phyloP scores from a whole-genome alignment of 1,139 yeast genomes.

The Barnettozyma hawaiiensis region DNA sequence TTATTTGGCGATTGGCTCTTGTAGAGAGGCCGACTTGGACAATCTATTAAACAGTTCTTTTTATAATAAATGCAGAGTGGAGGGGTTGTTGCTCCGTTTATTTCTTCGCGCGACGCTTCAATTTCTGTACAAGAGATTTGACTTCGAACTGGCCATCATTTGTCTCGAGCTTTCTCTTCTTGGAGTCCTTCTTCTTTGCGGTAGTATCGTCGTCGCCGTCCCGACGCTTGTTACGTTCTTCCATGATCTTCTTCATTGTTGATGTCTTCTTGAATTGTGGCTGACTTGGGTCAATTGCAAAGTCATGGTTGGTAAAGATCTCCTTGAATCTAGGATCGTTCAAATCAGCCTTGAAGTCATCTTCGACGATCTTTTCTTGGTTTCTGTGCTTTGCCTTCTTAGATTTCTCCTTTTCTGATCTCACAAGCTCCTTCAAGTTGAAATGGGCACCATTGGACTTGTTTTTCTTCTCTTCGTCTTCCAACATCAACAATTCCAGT shows the following conservation, averaged over 20 bases:
- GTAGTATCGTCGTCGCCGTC: slow-evolving; percentile 16
- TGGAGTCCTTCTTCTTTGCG: slow-evolving; percentile 8
- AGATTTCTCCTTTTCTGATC: slow-evolving; percentile 55
- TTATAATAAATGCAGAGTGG: no score
- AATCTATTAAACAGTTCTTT: no score
- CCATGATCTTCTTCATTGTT: slow-evolving; percentile 77
- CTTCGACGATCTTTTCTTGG: slow-evolving; percentile 45
- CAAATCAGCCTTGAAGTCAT: slow-evolving; percentile 62
- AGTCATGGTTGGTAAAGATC: slow-evolving; percentile 81
- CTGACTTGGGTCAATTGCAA: slow-evolving; percentile 85
- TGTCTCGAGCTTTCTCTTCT: slow-evolving; percentile 17
- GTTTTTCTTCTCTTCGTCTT: slow-evolving; percentile 37
- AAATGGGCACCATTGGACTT: slow-evolving; percentile 49
- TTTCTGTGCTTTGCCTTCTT: slow-evolving; percentile 51
- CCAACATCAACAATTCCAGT: slow-evolving; percentile 68
- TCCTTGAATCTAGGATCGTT: slow-evolving; percentile 85
- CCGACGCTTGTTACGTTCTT: slow-evolving; percentile 63
- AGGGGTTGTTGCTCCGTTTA: not conserved
- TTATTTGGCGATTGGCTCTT: no score
- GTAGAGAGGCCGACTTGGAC: not conserved
- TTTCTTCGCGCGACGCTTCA: slow-evolving; percentile 32
- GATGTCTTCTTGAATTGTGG: slow-evolving; percentile 84
- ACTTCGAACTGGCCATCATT: slow-evolving; percentile 19
- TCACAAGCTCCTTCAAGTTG: slow-evolving; percentile 71
- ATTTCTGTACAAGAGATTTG: slow-evolving; percentile 34